phyloP scores from a whole-genome alignment of 2,329 filamentous ascomycete genomes.

The Arthrobotrys pseudoclavata region DNA sequence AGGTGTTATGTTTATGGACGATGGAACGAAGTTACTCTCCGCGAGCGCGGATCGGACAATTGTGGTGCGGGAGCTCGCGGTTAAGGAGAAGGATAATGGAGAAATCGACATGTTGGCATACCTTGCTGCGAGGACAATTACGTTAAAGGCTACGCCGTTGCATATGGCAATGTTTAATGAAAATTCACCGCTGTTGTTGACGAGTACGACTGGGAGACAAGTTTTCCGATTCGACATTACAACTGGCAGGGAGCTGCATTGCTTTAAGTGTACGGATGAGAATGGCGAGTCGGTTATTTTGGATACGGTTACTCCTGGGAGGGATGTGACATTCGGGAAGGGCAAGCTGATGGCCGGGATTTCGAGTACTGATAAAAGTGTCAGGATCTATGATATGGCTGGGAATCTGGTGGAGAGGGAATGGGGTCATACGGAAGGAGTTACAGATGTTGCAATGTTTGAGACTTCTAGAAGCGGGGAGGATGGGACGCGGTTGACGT shows the following conservation, averaged over 20 bases:
- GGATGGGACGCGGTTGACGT: constrained; percentile 68
- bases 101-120: constrained; percentile 74
- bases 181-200: constrained; percentile 71
- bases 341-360: constrained; percentile 82
- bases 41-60: constrained; percentile 89
- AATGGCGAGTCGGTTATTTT: constrained; percentile 87
- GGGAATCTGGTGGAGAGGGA: constrained; percentile 86
- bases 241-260: constrained; percentile 66
- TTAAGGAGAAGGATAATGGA: constrained; percentile 67
- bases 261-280: constrained; percentile 86
- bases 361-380: constrained; percentile 95
- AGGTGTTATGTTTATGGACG: constrained; percentile 80
- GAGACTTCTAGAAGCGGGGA: constrained; percentile 71
- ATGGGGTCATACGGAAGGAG: constrained; percentile 94
- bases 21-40: constrained; percentile 80
- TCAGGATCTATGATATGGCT: constrained; percentile 86
- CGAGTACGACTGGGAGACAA: constrained; percentile 75
- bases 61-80: constrained; percentile 76
- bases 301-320: constrained; percentile 79
- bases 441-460: constrained; percentile 84
- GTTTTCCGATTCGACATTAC: constrained; percentile 72
- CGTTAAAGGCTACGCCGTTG: constrained; percentile 85
- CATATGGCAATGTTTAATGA: constrained; percentile 82
- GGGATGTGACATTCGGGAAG: constrained; percentile 70
- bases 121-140: constrained; percentile 80